phyloP scores from a whole-genome alignment of 768 basidiomycete genomes.

The Podaxis pistillaris region DNA sequence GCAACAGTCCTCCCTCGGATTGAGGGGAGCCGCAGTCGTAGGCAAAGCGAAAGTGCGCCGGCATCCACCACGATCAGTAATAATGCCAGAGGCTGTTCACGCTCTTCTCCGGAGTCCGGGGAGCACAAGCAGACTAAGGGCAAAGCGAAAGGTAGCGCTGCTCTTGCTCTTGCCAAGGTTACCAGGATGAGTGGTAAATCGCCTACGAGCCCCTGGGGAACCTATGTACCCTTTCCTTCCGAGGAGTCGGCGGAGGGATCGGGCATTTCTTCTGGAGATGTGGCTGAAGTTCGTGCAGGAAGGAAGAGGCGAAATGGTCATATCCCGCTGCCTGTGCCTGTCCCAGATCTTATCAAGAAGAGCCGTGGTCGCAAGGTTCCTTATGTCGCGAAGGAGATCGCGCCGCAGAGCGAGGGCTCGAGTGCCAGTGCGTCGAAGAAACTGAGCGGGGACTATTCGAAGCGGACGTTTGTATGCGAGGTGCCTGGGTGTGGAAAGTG shows the following conservation, averaged over 20 bases:
- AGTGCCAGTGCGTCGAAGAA: conserved; percentile 13
- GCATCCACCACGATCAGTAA: conserved; percentile 10
- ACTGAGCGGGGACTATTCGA: conserved; percentile 19
- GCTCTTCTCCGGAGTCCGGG: conserved; percentile 5
- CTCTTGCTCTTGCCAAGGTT: conserved; percentile 30
- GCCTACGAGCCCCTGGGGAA: conserved; percentile 13
- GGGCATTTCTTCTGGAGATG: background rate
- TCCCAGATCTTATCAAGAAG: conserved; percentile 63
- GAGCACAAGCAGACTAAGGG: conserved; percentile 18
- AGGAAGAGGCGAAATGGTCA: conserved; percentile 30
- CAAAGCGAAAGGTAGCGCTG: conserved; percentile 34
- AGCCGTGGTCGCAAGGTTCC: conserved; percentile 61
- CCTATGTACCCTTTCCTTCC: background rate
- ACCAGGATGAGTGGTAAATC: conserved; percentile 22
- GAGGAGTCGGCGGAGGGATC: background rate
- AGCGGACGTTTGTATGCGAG: conserved; percentile 60
- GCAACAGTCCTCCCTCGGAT: background rate
- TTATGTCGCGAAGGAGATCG: conserved; percentile 23
- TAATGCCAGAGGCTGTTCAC: conserved; percentile 12
- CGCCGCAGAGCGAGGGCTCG: background rate
- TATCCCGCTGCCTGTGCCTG: conserved; percentile 48
- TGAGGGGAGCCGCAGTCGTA: conserved; percentile 13
- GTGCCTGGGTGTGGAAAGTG: conserved; percentile 76
- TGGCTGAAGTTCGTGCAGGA: conserved; percentile 8
- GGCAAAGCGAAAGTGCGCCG: conserved; percentile 18